These are phyloP conservation scores for Pseudohalonectria lignicola DNA, from an alignment of 2,329 filamentous ascomycete species.

Conservation along the genomic window DNA sequence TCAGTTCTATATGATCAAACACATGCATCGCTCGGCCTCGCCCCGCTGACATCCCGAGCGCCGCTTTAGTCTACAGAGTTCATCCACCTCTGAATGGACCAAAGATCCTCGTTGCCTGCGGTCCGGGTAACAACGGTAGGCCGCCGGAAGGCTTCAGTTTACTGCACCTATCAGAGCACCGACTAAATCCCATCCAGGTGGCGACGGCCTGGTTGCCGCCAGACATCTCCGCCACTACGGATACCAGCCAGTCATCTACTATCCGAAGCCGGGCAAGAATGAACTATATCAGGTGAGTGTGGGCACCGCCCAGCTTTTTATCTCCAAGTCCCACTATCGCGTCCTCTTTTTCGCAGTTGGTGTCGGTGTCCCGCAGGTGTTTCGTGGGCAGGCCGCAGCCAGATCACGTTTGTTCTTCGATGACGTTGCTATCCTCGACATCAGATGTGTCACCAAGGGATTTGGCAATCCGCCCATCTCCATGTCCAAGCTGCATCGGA, in stretches of 20 bases:
- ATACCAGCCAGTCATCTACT: constrained; percentile 81
- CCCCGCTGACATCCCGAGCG: too few relatives aligned
- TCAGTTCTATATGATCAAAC: too few relatives aligned
- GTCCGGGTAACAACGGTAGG: constrained; percentile 64
- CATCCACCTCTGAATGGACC: constrained; percentile 65
- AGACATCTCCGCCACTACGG: constrained; percentile 87
- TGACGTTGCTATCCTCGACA: neutral
- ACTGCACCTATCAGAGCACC: constrained; percentile 5
- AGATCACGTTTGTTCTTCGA: too few relatives aligned
- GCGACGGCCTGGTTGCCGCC: constrained; percentile 89
- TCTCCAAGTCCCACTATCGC: neutral
- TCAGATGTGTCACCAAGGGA: too few relatives aligned
- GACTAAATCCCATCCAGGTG: constrained; percentile 46
- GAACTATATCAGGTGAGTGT: constrained; percentile 68
- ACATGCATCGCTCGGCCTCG: too few relatives aligned
- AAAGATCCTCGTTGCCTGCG: constrained; percentile 78
- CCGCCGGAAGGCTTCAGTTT: too few relatives aligned
- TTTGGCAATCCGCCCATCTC: too few relatives aligned
- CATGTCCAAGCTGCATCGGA: too few relatives aligned
- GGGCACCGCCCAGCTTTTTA: constrained; percentile 1
- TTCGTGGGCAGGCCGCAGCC: too few relatives aligned
- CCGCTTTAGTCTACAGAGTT: constrained; percentile 80
- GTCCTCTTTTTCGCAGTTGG: constrained; percentile 1
- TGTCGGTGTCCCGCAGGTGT: neutral
- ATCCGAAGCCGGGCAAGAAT: constrained; percentile 83